Base-by-base conservation (phyloP, 352 stramenopile species). In the Phytophthora aleatoria region DNA sequence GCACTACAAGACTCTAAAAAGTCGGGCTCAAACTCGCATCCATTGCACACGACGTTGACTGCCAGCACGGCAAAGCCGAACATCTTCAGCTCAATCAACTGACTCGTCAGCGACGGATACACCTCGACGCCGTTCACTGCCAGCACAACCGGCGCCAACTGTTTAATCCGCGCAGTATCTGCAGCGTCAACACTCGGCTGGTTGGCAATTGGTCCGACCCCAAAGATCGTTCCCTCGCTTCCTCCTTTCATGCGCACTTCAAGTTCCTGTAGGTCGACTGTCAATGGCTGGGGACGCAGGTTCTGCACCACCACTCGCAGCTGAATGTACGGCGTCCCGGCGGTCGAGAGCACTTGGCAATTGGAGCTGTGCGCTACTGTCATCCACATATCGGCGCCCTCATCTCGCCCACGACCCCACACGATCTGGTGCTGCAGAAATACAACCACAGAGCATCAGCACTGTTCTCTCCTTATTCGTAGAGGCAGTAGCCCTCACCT, bases 271-370 rank as follows among this genome's bases (percentile, higher is more conserved):
- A 90, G 57, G 49, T 90, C 81, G 24, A 93, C 66, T 1, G 71
- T 78, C n/a, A 93, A 67, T 26, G 73, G 64, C 45, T 75, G 74
- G 4, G 78, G 57, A n/a, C 71, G 71, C 6, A 89, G 61, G 56
- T 93, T 93, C 67, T 93, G 84, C 24, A 93, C 63, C 16, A 85
- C 77, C 5, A 93, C 50, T 7, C 84, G 84, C 26, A 93, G 66
- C 55, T 93, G 82, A 42, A 93, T 80, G 57, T 75, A 89, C 36
- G 73, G 33, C 16, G 53, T 75, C 3, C 59, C 67, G 11, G 53
- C 50, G 7, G 50, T 61, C 1, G 69, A 55, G 3, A 83, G 67
- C 48, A 85, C 68, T 33, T 81, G 74, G 66, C 84, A 93, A 57
- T 93, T 85, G 9, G 82, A 65, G 2, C 79, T 83, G 59, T 93